These are phyloP conservation scores for Fusarium chuoi DNA, from an alignment of 2,329 filamentous ascomycete species.

Conservation along the genomic window DNA sequence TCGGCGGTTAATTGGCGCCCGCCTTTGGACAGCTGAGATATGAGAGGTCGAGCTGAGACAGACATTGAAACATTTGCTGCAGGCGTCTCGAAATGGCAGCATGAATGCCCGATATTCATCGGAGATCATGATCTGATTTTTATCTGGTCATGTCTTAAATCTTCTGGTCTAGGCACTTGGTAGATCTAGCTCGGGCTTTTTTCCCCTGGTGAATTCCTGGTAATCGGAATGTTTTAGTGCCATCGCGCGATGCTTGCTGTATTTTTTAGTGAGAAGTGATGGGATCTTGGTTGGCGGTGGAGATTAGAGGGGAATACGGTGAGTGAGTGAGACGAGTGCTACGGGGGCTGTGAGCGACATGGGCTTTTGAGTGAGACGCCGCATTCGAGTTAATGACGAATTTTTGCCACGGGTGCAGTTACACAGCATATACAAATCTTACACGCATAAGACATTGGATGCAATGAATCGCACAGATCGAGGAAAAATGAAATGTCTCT, in stretches of 20 bases:
- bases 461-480: neutral
- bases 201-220: neutral
- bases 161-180: neutral
- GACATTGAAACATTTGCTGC: neutral
- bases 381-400: neutral
- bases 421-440: neutral
- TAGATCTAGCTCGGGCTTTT: neutral
- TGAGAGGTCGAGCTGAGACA: neutral
- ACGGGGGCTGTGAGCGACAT: neutral
- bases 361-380: neutral
- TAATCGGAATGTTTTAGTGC: neutral
- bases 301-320: neutral
- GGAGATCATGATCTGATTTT: neutral
- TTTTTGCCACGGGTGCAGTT: neutral
- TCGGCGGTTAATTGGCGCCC: neutral
- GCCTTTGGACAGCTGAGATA: neutral
- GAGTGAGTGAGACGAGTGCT: neutral
- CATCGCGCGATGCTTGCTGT: neutral
- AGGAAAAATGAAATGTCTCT: too few relatives aligned
- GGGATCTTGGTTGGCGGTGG: neutral
- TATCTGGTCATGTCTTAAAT: neutral
- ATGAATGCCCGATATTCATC: neutral
- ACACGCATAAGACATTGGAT: neutral
- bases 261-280: neutral
- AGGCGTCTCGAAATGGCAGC: neutral